Percentiles rank a stretch among this genome's conserved stretches.
phyloP scores from a whole-genome alignment of 2,329 filamentous ascomycete species.

The Penicillium sp. region DNA sequence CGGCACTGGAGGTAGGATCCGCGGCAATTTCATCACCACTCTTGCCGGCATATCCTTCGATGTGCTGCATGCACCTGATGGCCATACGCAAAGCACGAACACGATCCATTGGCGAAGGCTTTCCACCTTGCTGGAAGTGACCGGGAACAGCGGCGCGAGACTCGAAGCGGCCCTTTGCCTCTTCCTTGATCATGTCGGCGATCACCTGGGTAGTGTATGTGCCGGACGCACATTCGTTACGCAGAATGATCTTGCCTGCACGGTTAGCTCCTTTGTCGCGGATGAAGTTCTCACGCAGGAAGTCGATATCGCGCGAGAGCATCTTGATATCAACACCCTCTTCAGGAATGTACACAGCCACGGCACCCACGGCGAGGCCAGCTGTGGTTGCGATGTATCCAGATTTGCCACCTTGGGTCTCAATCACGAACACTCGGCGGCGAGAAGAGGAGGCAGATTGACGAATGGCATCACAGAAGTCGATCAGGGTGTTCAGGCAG shows the following conservation, averaged over 20 bases:
- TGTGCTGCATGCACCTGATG: conserved; percentile 86
- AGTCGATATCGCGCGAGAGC: conserved; percentile 80
- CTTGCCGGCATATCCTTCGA: conserved; percentile 66
- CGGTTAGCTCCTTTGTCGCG: conserved; percentile 79
- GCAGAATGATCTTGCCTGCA: conserved; percentile 86
- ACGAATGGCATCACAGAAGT: conserved; percentile 94
- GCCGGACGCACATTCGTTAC: conserved; percentile 86
- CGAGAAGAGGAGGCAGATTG: conserved; percentile 91
- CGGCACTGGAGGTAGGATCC: conserved; percentile 63
- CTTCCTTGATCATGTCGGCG: conserved; percentile 88
- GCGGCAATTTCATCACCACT: conserved; percentile 59
- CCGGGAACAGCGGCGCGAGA: conserved; percentile 83
- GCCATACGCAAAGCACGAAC: conserved; percentile 83
- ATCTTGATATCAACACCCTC: conserved; percentile 91
- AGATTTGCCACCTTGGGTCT: conserved; percentile 89
- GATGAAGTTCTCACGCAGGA: conserved; percentile 75
- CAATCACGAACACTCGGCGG: conserved; percentile 90
- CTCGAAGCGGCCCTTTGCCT: conserved; percentile 85
- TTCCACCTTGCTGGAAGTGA: conserved; percentile 88
- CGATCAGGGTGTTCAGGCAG: conserved; percentile 85
- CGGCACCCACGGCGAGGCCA: conserved; percentile 81
- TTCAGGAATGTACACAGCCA: conserved; percentile 92
- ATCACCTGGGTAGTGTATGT: conserved; percentile 90
- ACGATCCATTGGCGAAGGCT: conserved; percentile 90
- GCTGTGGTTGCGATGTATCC: conserved; percentile 89